A percentile compares a stretch with the other conserved stretches of the same genome.
Conservation (phyloP, 768 basidiomycete genomes). For the Mycena albidolilacea region DNA sequence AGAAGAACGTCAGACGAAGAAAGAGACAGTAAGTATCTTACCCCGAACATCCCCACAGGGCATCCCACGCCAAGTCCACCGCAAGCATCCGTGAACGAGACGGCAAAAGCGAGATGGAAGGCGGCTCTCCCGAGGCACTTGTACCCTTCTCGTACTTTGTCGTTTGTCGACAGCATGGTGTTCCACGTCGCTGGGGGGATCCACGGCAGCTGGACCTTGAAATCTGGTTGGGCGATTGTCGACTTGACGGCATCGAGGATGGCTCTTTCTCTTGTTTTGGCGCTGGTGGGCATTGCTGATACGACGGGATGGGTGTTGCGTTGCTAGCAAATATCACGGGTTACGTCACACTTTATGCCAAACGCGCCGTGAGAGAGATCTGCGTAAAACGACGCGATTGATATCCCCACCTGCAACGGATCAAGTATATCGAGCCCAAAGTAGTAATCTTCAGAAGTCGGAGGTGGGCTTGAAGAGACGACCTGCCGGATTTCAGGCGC, state of each 20-base stretch:
- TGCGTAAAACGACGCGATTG: no score
- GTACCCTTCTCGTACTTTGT: background rate
- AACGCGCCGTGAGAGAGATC: background rate
- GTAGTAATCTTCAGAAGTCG: background rate
- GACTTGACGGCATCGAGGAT: background rate
- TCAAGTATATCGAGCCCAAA: slow-evolving; percentile 20
- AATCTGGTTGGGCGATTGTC: background rate
- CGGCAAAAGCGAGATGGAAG: background rate
- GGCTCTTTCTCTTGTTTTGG: background rate
- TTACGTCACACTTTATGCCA: background rate
- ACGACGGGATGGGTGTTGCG: background rate
- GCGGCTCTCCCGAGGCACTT: background rate
- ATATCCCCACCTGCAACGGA: background rate
- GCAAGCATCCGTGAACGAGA: background rate
- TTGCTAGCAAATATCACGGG: background rate
- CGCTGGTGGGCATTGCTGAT: background rate
- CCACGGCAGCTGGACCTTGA: background rate
- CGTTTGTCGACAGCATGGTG: background rate
- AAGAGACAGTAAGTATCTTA: background rate
- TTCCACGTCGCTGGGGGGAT: background rate
- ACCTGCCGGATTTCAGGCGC: no score
- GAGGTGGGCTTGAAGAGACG: no score
- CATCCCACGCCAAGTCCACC: background rate
- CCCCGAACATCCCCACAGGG: background rate
- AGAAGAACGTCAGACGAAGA: background rate